Evolutionary conservation across 2,329 filamentous ascomycete genomes (phyloP).

Genomic region (Aureobasidium melanogenum): DNA sequence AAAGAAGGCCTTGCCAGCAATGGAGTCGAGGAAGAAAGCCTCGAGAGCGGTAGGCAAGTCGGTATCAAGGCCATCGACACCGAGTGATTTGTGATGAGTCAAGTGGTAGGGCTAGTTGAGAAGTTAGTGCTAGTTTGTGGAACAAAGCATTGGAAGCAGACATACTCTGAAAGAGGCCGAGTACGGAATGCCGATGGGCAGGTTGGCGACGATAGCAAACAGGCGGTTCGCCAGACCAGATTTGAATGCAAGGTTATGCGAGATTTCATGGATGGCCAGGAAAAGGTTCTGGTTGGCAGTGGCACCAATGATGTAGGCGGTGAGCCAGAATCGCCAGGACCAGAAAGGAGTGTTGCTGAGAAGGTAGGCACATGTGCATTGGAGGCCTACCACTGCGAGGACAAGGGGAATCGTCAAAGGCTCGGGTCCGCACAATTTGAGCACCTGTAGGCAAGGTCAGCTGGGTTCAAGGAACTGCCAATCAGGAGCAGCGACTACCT

Average conservation of each 20-base stretch:
- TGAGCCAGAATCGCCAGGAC: slow-evolving; percentile 75
- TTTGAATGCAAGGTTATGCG: slow-evolving; percentile 90
- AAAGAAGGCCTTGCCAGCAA: slow-evolving; percentile 96
- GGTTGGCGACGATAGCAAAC: slow-evolving; percentile 85
- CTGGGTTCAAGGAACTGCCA: background rate
- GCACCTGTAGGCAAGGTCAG: slow-evolving; percentile 53
- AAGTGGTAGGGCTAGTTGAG: slow-evolving; percentile 80
- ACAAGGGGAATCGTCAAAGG: slow-evolving; percentile 94
- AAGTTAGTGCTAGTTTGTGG: background rate
- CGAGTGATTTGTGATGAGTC: slow-evolving; percentile 97
- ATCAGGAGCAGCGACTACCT: slow-evolving; percentile 47
- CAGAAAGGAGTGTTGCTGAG: slow-evolving; percentile 71
- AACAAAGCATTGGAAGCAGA: slow-evolving; percentile 14
- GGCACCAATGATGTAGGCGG: slow-evolving; percentile 84
- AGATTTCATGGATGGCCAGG: slow-evolving; percentile 97
- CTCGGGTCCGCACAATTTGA: slow-evolving; percentile 93
- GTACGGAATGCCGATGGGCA: slow-evolving; percentile 93
- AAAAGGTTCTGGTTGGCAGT: slow-evolving; percentile 98
- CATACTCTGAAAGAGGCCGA: slow-evolving; percentile 85
- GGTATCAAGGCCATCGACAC: slow-evolving; percentile 90
- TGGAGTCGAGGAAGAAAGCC: slow-evolving; percentile 85
- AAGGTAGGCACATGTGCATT: slow-evolving; percentile 67
- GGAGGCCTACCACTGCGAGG: slow-evolving; percentile 69
- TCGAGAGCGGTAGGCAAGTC: slow-evolving; percentile 90
- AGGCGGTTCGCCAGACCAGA: slow-evolving; percentile 71